Evolutionary conservation across 2,329 filamentous ascomycete genomes (phyloP), one percentile per base, ranked within the genome.

Genomic region (Colletotrichum plurivorum): DNA sequence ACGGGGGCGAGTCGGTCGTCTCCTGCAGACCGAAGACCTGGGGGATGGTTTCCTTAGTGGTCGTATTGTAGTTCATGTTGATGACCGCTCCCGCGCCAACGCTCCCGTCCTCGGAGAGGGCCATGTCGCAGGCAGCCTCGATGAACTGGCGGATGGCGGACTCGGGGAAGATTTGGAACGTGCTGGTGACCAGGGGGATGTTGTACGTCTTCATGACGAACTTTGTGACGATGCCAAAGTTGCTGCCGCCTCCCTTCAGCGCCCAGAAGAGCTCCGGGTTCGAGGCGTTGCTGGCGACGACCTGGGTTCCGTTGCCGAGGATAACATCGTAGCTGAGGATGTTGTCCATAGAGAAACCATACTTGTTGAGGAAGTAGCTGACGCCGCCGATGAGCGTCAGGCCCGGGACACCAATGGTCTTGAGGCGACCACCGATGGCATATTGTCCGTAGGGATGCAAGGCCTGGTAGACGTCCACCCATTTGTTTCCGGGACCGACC

Each of bases 231-330:
- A 73, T 72, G 9, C 72, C 73, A 10, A 65, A 65, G 67, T 70
- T 66, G 51, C 39, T 63, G 31, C 54, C 54, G 15, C 72, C 72
- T 9, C 72, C 72, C 22, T 51, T 71, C 10, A 73, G 63, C 4
- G 72, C 71, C 72, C 71, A 72, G 52, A 68, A 71, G 13, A 73
- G 67, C 22, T 73, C 69, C 13, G 51, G 27, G 51, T 70, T 70
- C 68, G 27, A 76, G 45, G 20, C 73, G 71, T 54, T 73, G 46
- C 79, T 83, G 16, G 81, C 83, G n/a, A 80, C 79, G 39, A 84
- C 74, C 39, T 85, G 77, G 3, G 72, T 55, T 18, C 84, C 83
- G 60, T 75, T 75, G 1, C 80, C 80, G 1, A 84, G 78, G 3
- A 86, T 83, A 31, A 86, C 80, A 67, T 84, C 73, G 56, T 73